Base-by-base conservation (phyloP, 2,329 filamentous ascomycete genomes). In the Fusarium ambrosium region DNA sequence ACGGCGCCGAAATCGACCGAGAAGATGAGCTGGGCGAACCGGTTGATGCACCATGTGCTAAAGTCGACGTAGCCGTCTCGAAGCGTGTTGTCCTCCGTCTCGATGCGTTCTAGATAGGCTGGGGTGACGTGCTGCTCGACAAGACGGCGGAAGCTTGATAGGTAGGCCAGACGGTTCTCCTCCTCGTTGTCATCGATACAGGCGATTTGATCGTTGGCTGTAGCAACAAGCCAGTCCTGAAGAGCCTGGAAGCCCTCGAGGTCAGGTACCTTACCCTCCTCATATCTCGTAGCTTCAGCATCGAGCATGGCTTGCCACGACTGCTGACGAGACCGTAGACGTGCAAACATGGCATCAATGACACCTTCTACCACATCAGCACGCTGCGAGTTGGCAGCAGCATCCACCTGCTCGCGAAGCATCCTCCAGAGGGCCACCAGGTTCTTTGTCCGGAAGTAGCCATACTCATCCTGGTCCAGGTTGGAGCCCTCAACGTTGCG, bases 161-260 rank as follows among this genome's bases (percentile, higher is more conserved):
- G 89, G 85, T 98, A 98, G 34, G 93, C 94, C 29, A 93, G 86
- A 36, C 93, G 91, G 69, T 90, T 91, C 63, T 92, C 91, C 63
- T 94, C 93, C 71, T 94, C 93, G 76, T 93, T 93, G 80, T 98
- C 97, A 82, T 98, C 97, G 79, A 99, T 98, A 83, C 95, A 98
- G 66, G 95, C 95, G 81, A 99, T 98, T 83, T 99, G 97, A 84
- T 99, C 97, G 85, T 99, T 99, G 77, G 97, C 97, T 67, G 97
- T 95, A 55, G 97, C 95, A 63, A 99, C 92, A 66, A 99, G 92
- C 95, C 96, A 99, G 85, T 99, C 97, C 81, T 97, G 94, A 32
- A 98, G 86, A 4, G 93, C 91, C 81, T 97, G 95, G 79, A 93
- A 92, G 18, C 91, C 89, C 63, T 93, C 90, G 10, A 91, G 83